Percentiles rank a stretch among this genome's conserved stretches.
Evolutionary conservation across 2,329 filamentous ascomycete genomes (phyloP).

Genomic region (Fusarium pininemorale): DNA sequence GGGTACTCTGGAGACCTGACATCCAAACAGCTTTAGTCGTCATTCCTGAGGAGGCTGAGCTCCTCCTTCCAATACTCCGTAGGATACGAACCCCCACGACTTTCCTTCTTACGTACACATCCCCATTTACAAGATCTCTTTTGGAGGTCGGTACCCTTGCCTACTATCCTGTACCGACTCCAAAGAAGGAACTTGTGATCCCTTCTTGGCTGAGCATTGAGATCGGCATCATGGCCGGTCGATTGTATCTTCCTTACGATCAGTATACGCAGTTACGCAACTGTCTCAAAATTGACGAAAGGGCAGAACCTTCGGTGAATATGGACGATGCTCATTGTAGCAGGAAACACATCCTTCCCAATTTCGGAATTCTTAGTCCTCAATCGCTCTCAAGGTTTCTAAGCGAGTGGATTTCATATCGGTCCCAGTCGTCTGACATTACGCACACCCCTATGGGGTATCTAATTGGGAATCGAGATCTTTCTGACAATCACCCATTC

Average conservation of each 20-base stretch:
- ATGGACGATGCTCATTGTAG: no score
- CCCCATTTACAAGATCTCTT: neutral
- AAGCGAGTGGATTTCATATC: neutral
- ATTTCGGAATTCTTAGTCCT: neutral
- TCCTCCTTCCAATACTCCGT: neutral
- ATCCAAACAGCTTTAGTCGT: neutral
- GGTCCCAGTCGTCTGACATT: neutral
- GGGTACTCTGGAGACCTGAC: neutral
- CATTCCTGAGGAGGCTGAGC: constrained; percentile 5
- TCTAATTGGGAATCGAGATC: neutral
- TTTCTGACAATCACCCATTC: neutral
- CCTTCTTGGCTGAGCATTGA: neutral
- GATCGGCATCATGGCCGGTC: neutral
- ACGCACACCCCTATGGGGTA: neutral
- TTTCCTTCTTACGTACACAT: neutral
- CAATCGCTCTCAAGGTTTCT: neutral
- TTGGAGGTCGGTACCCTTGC: neutral
- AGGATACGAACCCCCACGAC: neutral
- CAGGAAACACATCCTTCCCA: neutral
- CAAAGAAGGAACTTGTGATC: neutral
- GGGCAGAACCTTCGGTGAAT: rapidly evolving
- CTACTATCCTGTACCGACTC: neutral
- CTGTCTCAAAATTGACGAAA: neutral
- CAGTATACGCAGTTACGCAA: neutral
- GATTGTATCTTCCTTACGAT: neutral